These are phyloP conservation scores for Cytospora piceae DNA, from an alignment of 2,329 filamentous ascomycete species.

Conservation along the genomic window DNA sequence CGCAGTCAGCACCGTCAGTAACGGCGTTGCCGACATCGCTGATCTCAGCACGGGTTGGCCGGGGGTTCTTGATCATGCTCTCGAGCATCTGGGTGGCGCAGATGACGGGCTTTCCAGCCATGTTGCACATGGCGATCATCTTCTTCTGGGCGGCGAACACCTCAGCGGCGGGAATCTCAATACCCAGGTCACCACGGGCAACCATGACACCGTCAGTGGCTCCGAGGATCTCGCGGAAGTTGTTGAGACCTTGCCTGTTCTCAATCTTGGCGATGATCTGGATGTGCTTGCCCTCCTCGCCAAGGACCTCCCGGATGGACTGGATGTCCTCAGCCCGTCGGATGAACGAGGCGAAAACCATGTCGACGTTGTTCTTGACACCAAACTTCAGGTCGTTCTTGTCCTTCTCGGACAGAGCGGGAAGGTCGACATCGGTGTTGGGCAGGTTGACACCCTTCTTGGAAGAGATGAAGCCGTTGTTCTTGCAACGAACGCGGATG, in stretches of 20 bases:
- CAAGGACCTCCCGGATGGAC: conserved; percentile 88
- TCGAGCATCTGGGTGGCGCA: conserved; percentile 99
- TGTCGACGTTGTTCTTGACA: conserved; percentile 98
- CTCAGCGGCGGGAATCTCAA: conserved; percentile 97
- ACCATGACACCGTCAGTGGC: conserved; percentile 99
- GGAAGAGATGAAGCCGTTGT: conserved; percentile 98
- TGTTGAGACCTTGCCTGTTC: conserved; percentile 99
- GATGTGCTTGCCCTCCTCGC: conserved; percentile 90
- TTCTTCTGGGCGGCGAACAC: conserved; percentile 99
- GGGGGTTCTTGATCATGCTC: conserved; percentile 99
- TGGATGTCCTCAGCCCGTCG: conserved; percentile 90
- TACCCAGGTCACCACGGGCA: conserved; percentile 96
- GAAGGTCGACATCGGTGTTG: conserved; percentile 97
- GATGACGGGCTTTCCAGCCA: conserved; percentile 97
- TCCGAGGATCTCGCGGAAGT: conserved; percentile 95
- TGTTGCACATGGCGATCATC: conserved; percentile 99
- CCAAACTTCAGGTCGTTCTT: conserved; percentile 91
- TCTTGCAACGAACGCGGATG: conserved; percentile 82
- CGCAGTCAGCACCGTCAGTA: conserved; percentile 96
- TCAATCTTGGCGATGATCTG: conserved; percentile 99
- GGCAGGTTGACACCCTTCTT: conserved; percentile 99
- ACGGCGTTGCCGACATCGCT: conserved; percentile 98
- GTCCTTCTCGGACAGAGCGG: conserved; percentile 97
- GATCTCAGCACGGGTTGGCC: conserved; percentile 96
- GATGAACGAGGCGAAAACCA: conserved; percentile 99